A percentile compares a stretch with the other conserved stretches of the same genome.
Evolutionary conservation across 2,329 filamentous ascomycete species (phyloP).

Genomic region (Aspergillus sojae): DNA sequence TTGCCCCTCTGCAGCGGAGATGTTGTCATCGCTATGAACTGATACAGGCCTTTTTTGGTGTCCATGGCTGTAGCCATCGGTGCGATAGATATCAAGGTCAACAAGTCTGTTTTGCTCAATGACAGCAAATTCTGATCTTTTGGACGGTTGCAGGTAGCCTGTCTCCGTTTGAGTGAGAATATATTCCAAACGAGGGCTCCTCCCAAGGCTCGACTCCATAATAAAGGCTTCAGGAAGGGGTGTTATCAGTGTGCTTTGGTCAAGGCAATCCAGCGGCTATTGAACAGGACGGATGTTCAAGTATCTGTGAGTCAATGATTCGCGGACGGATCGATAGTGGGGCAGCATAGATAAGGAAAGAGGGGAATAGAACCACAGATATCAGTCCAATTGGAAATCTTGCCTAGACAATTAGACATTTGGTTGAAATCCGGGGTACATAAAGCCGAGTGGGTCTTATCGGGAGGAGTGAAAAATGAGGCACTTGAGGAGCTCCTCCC

Average conservation of each 20-base stretch:
- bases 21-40: slow-evolving; percentile 17
- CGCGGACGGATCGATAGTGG: not conserved
- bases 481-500: slow-evolving; percentile 22
- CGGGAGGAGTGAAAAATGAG: slow-evolving; percentile 1
- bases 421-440: slow-evolving; percentile 5
- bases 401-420: not conserved
- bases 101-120: not conserved
- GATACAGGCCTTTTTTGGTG: slow-evolving; percentile 16
- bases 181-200: not conserved
- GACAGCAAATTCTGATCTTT: not conserved
- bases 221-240: not conserved
- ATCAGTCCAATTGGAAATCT: slow-evolving; percentile 1
- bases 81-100: not conserved
- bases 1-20: slow-evolving; percentile 28
- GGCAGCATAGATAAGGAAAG: not conserved
- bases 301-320: not conserved
- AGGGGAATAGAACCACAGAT: not conserved
- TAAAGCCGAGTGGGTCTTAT: not conserved
- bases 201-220: not conserved
- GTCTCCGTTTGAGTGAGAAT: not conserved
- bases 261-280: not conserved
- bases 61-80: slow-evolving; percentile 20
- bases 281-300: not conserved
- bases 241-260: not conserved
- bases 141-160: not conserved